phyloP scores from a whole-genome alignment of 768 basidiomycete genomes.

The Panus rudis region DNA sequence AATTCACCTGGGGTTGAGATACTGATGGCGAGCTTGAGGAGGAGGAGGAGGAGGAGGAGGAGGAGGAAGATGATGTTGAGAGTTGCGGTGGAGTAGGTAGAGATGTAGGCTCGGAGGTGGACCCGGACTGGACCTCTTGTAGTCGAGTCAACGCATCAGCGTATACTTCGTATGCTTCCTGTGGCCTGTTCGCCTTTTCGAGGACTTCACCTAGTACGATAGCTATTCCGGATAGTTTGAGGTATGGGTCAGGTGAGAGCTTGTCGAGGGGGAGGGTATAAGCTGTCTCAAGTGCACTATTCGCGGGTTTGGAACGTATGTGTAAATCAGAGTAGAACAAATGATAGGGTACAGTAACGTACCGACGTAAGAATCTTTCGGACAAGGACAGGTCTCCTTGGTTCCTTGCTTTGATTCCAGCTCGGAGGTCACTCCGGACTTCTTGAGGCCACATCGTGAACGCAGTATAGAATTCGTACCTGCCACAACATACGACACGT shows the following conservation, averaged over 20 bases:
- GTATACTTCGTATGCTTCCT: constrained; percentile 26
- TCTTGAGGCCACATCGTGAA: constrained; percentile 64
- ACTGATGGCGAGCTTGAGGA: constrained; percentile 1
- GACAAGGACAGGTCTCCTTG: constrained; percentile 48
- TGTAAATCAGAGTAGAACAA: background rate
- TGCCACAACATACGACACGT: constrained; percentile 15
- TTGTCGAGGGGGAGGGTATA: constrained; percentile 32
- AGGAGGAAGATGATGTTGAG: too few relatives aligned
- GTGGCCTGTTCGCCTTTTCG: constrained; percentile 31
- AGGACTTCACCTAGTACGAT: constrained; percentile 52
- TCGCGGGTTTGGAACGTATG: too few relatives aligned
- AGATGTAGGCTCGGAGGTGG: background rate
- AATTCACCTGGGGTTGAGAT: background rate
- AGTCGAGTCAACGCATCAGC: constrained; percentile 12
- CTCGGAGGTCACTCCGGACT: constrained; percentile 56
- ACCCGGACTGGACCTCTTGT: background rate
- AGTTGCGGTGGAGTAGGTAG: too few relatives aligned
- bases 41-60: too few relatives aligned
- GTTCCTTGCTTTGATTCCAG: constrained; percentile 55
- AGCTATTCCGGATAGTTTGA: constrained; percentile 65
- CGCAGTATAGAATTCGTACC: constrained; percentile 48
- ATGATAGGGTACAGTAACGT: constrained; percentile 13
- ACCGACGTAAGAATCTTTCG: constrained; percentile 49
- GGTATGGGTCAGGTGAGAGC: constrained; percentile 40
- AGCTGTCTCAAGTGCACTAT: constrained; percentile 56